phyloP scores from a whole-genome alignment of 768 basidiomycete species.

The Phylloporus sp. region DNA sequence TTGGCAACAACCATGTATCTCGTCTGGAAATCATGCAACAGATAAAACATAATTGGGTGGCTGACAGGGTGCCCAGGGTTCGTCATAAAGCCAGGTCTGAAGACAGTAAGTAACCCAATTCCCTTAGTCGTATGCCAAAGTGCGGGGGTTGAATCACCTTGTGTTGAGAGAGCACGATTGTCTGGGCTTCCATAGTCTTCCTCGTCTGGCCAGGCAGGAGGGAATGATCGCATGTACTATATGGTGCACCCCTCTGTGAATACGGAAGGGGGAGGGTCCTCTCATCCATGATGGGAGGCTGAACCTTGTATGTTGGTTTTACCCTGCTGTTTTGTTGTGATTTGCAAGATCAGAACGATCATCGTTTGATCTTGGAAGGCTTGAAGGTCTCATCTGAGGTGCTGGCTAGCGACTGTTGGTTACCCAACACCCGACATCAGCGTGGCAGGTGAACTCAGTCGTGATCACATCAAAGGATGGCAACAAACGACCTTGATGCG shows the following conservation, averaged over 20 bases:
- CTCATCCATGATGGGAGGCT: slow-evolving; percentile 22
- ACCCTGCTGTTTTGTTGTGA: slow-evolving; percentile 4
- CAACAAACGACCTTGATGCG: slow-evolving; percentile 30
- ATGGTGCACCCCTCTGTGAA: slow-evolving; percentile 91
- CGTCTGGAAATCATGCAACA: no score
- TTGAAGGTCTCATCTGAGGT: background rate
- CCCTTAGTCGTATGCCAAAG: no score
- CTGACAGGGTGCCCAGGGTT: no score
- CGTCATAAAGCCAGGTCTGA: no score
- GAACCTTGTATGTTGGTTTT: slow-evolving; percentile 3
- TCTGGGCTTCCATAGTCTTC: no score
- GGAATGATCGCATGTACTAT: slow-evolving; percentile 71
- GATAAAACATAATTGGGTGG: no score
- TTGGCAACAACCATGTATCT: no score
- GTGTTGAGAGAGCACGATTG: no score
- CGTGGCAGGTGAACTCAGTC: background rate
- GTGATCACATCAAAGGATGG: slow-evolving; percentile 8
- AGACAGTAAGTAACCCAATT: no score
- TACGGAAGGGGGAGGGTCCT: slow-evolving; percentile 48
- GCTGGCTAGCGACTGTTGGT: background rate
- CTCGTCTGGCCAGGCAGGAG: slow-evolving; percentile 47
- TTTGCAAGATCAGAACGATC: no score
- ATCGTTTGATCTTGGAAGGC: background rate
- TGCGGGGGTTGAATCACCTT: no score
- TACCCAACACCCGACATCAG: slow-evolving; percentile 1